Evolutionary conservation across 108 stramenopile species (phyloP).

Genomic region (Mayamaea pseudoterrestris): DNA sequence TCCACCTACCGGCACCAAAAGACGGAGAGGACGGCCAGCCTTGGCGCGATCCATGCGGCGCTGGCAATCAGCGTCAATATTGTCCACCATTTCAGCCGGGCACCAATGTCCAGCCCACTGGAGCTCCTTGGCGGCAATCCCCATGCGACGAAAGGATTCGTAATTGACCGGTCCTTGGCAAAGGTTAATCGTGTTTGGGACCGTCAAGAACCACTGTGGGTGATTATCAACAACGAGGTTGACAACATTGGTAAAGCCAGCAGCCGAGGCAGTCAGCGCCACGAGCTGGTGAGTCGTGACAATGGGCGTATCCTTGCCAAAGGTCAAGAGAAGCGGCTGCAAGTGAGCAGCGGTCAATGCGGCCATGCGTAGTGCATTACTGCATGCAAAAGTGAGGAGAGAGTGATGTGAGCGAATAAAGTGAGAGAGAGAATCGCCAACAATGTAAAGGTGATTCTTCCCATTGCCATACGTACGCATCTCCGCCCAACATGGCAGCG

Average conservation of each 20-base stretch:
- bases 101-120: constrained; percentile 78
- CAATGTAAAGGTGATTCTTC: no score
- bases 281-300: constrained; percentile 82
- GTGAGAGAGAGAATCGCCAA: no score
- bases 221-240: constrained; percentile 89
- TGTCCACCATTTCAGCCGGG: constrained; percentile 66
- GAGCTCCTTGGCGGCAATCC: constrained; percentile 43
- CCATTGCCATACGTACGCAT: no score
- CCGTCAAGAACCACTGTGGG: constrained; percentile 82
- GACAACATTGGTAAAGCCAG: constrained; percentile 81
- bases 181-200: constrained; percentile 75
- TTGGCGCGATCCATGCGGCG: constrained; percentile 48
- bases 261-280: constrained; percentile 71
- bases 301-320: constrained; percentile 74
- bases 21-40: constrained; percentile 48
- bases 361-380: constrained; percentile 74
- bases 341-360: constrained; percentile 70
- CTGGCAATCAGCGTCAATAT: constrained; percentile 50
- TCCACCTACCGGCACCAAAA: constrained; percentile 85
- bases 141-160: constrained; percentile 69
- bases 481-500: constrained; percentile 58
- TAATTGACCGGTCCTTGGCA: constrained; percentile 88
- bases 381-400: no score
- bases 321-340: constrained; percentile 56
- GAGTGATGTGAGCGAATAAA: no score